Evolutionary conservation across 441 rosid genomes (phyloP).

Genomic region (Erodium trifolium): DNA sequence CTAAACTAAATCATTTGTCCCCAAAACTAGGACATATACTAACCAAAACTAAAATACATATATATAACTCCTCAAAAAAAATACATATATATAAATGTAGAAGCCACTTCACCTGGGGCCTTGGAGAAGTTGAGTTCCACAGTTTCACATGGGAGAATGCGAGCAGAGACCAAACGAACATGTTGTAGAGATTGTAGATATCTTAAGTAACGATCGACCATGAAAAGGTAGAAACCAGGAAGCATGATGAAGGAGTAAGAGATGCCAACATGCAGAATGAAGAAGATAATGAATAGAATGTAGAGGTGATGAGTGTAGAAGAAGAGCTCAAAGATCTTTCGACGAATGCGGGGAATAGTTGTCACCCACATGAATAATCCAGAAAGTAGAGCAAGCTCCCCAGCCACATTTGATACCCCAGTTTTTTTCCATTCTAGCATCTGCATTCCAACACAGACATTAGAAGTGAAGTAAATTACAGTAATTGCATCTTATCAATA

Average conservation of each 20-base stretch:
- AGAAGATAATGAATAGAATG: not conserved
- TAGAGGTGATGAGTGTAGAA: constrained; percentile 11
- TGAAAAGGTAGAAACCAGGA: constrained; percentile 8
- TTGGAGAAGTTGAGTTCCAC: constrained; percentile 33
- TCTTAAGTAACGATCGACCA: constrained; percentile 9
- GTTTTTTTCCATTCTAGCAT: constrained; percentile 38
- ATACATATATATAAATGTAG: too few relatives aligned
- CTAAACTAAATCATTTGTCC: not conserved
- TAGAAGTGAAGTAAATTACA: not conserved
- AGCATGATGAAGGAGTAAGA: constrained; percentile 9
- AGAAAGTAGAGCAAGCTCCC: constrained; percentile 43
- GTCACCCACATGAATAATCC: constrained; percentile 43
- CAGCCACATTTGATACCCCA: constrained; percentile 42
- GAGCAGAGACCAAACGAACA: constrained; percentile 3
- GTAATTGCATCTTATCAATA: constrained; percentile 1
- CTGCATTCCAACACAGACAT: constrained; percentile 17
- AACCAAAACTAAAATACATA: not conserved
- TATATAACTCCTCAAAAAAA: too few relatives aligned
- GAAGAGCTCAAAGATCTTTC: constrained; percentile 13
- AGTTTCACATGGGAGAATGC: constrained; percentile 4
- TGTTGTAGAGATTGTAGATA: not conserved
- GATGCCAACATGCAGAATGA: constrained; percentile 6
- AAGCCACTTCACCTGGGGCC: constrained; percentile 24
- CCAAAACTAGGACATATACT: not conserved
- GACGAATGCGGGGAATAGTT: constrained; percentile 6